Percentiles rank a stretch among this genome's conserved stretches.
Evolutionary conservation across 148 eudicot genomes (phyloP).

Genomic region (Rheum nobile): DNA sequence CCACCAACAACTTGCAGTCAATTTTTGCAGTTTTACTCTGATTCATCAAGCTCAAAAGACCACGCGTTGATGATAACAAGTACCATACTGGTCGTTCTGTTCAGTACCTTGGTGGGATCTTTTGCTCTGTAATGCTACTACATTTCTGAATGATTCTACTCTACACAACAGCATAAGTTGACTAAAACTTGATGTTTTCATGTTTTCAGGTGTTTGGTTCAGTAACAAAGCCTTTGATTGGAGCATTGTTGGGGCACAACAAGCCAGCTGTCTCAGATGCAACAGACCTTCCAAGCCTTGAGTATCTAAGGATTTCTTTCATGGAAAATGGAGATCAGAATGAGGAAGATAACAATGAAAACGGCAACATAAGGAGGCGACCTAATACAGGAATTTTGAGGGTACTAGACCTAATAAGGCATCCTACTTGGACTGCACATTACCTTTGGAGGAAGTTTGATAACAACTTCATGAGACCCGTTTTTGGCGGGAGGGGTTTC

Average conservation of each 20-base stretch:
- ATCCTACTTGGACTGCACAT: slow-evolving; percentile 60
- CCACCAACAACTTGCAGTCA: not conserved
- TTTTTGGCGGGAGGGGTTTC: slow-evolving; percentile 92
- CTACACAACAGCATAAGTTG: not conserved
- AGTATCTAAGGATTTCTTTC: slow-evolving; percentile 39
- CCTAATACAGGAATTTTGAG: slow-evolving; percentile 6
- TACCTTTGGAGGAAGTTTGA: slow-evolving; percentile 87
- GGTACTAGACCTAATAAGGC: slow-evolving; percentile 36
- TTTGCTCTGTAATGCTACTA: not conserved
- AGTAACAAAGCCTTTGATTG: slow-evolving; percentile 49
- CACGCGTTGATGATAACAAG: slow-evolving; percentile 63
- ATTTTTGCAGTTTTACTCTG: slow-evolving; percentile 47
- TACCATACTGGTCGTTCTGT: slow-evolving; percentile 63
- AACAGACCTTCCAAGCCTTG: slow-evolving; percentile 45
- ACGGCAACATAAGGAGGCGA: not conserved
- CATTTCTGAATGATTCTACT: not conserved
- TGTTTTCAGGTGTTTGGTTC: slow-evolving; percentile 45
- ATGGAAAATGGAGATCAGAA: slow-evolving; percentile 15
- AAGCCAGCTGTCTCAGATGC: slow-evolving; percentile 27
- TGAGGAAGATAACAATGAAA: slow-evolving; percentile 6
- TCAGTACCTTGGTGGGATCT: slow-evolving; percentile 71
- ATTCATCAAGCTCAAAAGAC: slow-evolving; percentile 24
- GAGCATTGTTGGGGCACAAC: slow-evolving; percentile 30
- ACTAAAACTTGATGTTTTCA: not conserved
- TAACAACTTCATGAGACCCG: slow-evolving; percentile 81